These are phyloP conservation scores for Aspergillus ellipticus DNA, from an alignment of 495 filamentous ascomycete genomes.

Conservation along the genomic window DNA sequence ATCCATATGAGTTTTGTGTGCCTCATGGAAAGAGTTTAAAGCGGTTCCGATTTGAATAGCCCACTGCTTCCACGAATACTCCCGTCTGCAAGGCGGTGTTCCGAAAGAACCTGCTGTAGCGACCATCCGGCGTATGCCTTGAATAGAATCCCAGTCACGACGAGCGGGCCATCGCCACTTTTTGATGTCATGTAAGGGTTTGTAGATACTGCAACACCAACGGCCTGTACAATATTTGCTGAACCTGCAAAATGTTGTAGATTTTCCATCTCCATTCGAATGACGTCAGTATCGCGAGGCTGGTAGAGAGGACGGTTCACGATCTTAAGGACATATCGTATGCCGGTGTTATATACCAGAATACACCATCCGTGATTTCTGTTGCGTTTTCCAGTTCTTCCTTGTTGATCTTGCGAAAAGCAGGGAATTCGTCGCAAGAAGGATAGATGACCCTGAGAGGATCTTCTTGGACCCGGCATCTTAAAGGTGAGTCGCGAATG, in stretches of 20 bases:
- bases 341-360: conserved; percentile 8
- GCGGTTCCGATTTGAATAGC: conserved; percentile 26
- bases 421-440: conserved; percentile 10
- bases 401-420: conserved; percentile 10
- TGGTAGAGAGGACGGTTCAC: conserved; percentile 19
- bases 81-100: conserved; percentile 9
- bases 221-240: conserved; percentile 18
- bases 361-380: conserved; percentile 17
- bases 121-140: conserved; percentile 18
- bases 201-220: conserved; percentile 17
- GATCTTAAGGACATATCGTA: conserved; percentile 18
- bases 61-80: conserved; percentile 20
- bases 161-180: conserved; percentile 2
- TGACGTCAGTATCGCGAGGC: conserved; percentile 17
- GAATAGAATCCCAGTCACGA: conserved; percentile 19
- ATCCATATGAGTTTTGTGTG: conserved; percentile 31
- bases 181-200: conserved; percentile 20
- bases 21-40: conserved; percentile 20
- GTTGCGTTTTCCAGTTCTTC: conserved; percentile 8
- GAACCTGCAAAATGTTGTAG: conserved; percentile 15
- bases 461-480: conserved; percentile 18
- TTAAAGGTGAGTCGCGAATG: conserved; percentile 1
- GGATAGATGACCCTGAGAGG: conserved; percentile 17
- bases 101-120: conserved; percentile 13
- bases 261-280: conserved; percentile 22